A percentile compares a stretch with the other conserved stretches of the same genome.
Evolutionary conservation across 2,329 filamentous ascomycete genomes (phyloP).

Genomic region (Neodidymelliopsis sp.): DNA sequence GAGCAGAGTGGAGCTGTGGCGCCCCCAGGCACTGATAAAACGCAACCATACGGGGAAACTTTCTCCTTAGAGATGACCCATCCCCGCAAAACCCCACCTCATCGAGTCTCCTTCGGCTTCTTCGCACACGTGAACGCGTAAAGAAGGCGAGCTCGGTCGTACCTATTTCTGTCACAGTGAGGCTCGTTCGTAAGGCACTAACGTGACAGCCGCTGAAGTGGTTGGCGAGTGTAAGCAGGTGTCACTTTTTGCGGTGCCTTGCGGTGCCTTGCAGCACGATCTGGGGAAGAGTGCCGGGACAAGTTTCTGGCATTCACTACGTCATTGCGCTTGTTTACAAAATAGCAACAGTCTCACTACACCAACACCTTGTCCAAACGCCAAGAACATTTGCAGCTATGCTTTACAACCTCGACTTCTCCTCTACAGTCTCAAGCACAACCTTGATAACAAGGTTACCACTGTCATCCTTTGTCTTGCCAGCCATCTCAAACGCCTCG

Average conservation of each 20-base stretch:
- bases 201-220: not conserved
- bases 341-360: not conserved
- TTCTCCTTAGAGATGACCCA: constrained; percentile 23
- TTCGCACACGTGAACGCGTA: not conserved
- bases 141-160: constrained; percentile 9
- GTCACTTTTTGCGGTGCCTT: not conserved
- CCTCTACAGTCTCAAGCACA: constrained; percentile 58
- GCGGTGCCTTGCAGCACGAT: constrained; percentile 3
- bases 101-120: constrained; percentile 4
- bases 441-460: constrained; percentile 77
- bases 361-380: not conserved
- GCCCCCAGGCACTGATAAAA: not conserved
- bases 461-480: constrained; percentile 70
- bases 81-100: constrained; percentile 9
- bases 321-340: constrained; percentile 16
- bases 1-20: constrained; percentile 20
- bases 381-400: not conserved
- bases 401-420: constrained; percentile 29
- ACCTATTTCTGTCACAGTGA: not conserved
- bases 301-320: too few species aligned
- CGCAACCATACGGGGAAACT: constrained; percentile 28
- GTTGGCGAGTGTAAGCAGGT: not conserved
- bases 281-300: too few species aligned
- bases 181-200: too few species aligned
- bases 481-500: constrained; percentile 73